These are phyloP conservation scores for Abortiporus biennis DNA, from an alignment of 1,284 basidiomycete species.

Conservation along the genomic window DNA sequence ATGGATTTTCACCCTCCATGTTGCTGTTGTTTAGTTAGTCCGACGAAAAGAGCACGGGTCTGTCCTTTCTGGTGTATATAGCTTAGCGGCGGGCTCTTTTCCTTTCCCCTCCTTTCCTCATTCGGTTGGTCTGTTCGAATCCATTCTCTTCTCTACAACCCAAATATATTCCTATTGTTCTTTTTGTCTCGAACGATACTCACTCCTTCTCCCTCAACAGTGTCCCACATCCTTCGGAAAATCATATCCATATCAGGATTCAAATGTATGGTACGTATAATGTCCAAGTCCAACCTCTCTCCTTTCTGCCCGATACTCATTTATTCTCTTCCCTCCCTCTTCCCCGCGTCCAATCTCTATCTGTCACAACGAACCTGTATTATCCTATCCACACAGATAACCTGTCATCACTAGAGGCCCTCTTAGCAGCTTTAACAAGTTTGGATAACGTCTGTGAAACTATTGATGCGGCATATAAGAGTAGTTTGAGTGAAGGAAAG, in stretches of 20 bases:
- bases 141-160: background rate
- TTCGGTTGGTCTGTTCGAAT: background rate
- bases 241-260: constrained; percentile 91
- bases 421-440: constrained; percentile 68
- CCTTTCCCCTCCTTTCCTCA: background rate
- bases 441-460: constrained; percentile 71
- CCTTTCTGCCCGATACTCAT: background rate
- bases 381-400: constrained; percentile 61
- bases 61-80: no score
- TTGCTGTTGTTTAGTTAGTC: no score
- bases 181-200: background rate
- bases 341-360: background rate
- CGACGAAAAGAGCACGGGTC: no score
- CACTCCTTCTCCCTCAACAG: constrained; percentile 31
- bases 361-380: constrained; percentile 1
- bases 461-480: constrained; percentile 60
- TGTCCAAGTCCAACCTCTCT: background rate
- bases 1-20: constrained; percentile 3
- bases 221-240: constrained; percentile 94
- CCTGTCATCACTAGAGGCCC: constrained; percentile 72
- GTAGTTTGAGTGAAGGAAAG: constrained; percentile 45
- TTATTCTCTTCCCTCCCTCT: background rate
- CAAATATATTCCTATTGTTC: background rate
- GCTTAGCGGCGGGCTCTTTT: no score
- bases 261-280: constrained; percentile 93